Evolutionary conservation across 2,329 filamentous ascomycete genomes (phyloP).

Genomic region (Ophiostoma fasciatum): DNA sequence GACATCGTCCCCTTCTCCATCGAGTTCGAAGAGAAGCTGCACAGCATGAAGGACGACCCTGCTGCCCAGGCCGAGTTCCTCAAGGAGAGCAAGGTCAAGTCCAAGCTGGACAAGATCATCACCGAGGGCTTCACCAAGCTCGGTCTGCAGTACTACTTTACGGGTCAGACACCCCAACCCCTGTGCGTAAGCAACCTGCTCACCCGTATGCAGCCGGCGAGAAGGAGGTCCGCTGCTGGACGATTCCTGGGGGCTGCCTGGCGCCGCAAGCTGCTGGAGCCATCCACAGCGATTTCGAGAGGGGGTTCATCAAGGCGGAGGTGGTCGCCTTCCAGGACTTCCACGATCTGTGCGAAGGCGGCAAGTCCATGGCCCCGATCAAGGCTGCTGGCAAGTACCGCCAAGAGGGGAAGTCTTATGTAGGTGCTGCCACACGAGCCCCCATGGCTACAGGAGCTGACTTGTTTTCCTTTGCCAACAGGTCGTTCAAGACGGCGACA

Average conservation of each 20-base stretch:
- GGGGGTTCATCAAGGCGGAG: constrained; percentile 66
- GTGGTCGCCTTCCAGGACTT: constrained; percentile 31
- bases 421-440: constrained; percentile 13
- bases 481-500: constrained; percentile 28
- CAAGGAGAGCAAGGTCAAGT: constrained; percentile 26
- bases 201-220: constrained; percentile 24
- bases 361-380: constrained; percentile 29
- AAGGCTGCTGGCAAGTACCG: constrained; percentile 30
- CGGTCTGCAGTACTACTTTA: constrained; percentile 30
- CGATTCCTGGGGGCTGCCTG: constrained; percentile 75
- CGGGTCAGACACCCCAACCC: constrained; percentile 16
- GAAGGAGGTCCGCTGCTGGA: constrained; percentile 31
- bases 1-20: constrained; percentile 30
- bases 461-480: constrained; percentile 5
- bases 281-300: constrained; percentile 96
- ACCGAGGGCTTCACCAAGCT: constrained; percentile 29
- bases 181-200: no score
- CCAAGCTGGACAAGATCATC: constrained; percentile 26
- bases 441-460: constrained; percentile 14
- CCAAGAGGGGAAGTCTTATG: constrained; percentile 29
- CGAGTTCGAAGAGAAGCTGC: constrained; percentile 29
- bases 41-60: constrained; percentile 23
- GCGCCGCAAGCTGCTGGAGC: constrained; percentile 93
- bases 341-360: constrained; percentile 26
- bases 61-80: constrained; percentile 21